Base-by-base conservation (phyloP, 2,329 filamentous ascomycete species). In the Neofusicoccum laricinum region DNA sequence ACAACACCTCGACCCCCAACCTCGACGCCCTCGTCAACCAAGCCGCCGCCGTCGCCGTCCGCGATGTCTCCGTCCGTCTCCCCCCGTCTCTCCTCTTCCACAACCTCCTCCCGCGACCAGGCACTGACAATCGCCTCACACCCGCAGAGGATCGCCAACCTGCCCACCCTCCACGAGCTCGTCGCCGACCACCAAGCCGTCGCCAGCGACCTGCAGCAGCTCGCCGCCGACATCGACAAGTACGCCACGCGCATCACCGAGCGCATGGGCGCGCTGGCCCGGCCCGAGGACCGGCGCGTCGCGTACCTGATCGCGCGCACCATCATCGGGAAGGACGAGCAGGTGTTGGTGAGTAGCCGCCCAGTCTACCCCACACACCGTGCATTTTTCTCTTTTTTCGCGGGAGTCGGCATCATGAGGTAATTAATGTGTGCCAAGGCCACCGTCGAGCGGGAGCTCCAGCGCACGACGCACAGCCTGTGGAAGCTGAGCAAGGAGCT, bases 201-300 rank as follows among this genome's bases (percentile, higher is more conserved):
- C 19, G 32, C 46, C 10, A 0, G 15, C 19, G 12, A 14, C 10
- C 46, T 49, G 21, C 21, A n/a, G 46, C 19, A 30, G 8, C 46
- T 32, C 19, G 46, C 25, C 19, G 30, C 15, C 19, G 46, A 14
- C 11, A n/a, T 32, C 11, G 21, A 49, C 19, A 14, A n/a, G 21
- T 14, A 99, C 46, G 25, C 21, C n/a, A 5, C 14, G 46, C 46
- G 46, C 21, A n/a, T 49, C 21, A 4, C 11, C 21, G 21, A 14
- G 46, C 21, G 6, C n/a, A 10, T 34, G 46, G 41, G 17, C 41
- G 41, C 41, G 41, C 15, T 11, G 4, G 12, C 25, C 3, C 10
- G 11, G 21, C 21, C 21, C 11, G 6, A 14, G 38, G 21, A 57
- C 38, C 19, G 11, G 38, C 38, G 53, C 8, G 7, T 45, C 5